Base-by-base conservation (phyloP, 2,329 filamentous ascomycete genomes). In the Alternaria consortialis region DNA sequence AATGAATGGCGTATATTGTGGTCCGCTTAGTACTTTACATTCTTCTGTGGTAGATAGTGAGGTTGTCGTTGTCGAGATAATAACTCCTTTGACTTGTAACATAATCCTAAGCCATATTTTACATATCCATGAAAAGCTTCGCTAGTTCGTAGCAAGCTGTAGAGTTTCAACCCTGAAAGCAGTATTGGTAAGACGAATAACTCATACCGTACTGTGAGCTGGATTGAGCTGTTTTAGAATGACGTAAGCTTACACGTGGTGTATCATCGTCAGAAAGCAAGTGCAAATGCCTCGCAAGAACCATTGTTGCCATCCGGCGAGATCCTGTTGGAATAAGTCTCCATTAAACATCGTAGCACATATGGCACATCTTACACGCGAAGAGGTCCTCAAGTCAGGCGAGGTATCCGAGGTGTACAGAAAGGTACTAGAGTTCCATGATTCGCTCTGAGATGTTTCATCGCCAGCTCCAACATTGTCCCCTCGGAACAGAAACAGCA, bases 301-400 rank as follows among this genome's bases (percentile, higher is more conserved):
- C 31, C 13, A 2, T 25, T n/a, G 3, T 11, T 13, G 9, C 12
- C 23, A 34, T 13, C 7, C 4, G 9, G 7, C 3, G 17, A 11
- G 7, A 34, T 13, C 29, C 23, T 29, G 11, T 7, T 23, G 12
- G 15, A 6, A 23, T 8, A 2, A 15, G 7, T 3, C 5, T 2
- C 23, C 12, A 7, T 7, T 23, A 17, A 20, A 8, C 17, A 4
- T 5, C 7, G 12, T 2, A 15, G 4, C 20, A 36, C 8, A 5
- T 20, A 76, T 76, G 74, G 71, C 74, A 0, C 71, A 75, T 58
- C 63, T 76, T 1, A 73, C 69, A 2, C 64, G 74, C 13, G 63
- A 68, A 32, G 72, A 74, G 54, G 58, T 74, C 1, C 25, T 76
- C 2, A 53, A 60, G 17, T 71, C 71, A 1, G 69, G 74, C 4